Percentiles rank a stretch among this genome's conserved stretches.
These are phyloP conservation scores for Melanogaster broomeanus DNA, from an alignment of 768 basidiomycete species.

Conservation along the genomic window DNA sequence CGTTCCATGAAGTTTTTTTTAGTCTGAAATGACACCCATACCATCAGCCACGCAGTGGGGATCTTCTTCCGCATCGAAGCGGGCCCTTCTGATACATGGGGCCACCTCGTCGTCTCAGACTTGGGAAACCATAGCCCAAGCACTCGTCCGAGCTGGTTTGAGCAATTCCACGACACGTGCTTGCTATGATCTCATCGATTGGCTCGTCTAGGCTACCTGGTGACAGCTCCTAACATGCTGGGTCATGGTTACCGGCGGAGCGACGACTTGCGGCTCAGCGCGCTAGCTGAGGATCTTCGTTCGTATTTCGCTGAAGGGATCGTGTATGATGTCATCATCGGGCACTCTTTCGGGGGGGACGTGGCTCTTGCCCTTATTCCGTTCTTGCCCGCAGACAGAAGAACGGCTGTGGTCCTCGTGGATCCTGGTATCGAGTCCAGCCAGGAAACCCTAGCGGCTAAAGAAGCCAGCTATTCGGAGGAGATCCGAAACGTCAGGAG, in stretches of 20 bases:
- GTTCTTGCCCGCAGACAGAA: slow-evolving; percentile 1
- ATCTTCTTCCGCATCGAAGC: slow-evolving; percentile 10
- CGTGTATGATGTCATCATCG: slow-evolving; percentile 17
- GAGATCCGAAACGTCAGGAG: slow-evolving; percentile 2
- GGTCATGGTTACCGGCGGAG: slow-evolving; percentile 14
- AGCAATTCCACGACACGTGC: not conserved
- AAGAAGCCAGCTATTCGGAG: not conserved
- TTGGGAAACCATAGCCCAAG: slow-evolving; percentile 10
- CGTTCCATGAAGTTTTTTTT: not conserved
- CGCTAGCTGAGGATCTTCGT: slow-evolving; percentile 14
- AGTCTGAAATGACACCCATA: slow-evolving; percentile 9
- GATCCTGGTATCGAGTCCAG: slow-evolving; percentile 12
- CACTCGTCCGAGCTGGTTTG: slow-evolving; percentile 10
- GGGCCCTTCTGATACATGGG: slow-evolving; percentile 17
- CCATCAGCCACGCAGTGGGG: slow-evolving; percentile 19
- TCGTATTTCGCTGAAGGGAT: slow-evolving; percentile 13
- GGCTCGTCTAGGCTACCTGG: slow-evolving; percentile 7
- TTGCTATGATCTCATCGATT: not conserved
- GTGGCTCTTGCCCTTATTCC: slow-evolving; percentile 11
- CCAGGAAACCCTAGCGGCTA: not conserved
- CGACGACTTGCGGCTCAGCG: slow-evolving; percentile 10
- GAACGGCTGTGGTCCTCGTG: slow-evolving; percentile 11
- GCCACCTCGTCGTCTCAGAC: slow-evolving; percentile 13
- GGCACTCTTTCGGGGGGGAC: slow-evolving; percentile 14
- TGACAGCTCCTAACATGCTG: slow-evolving; percentile 17